Percentiles rank a stretch among this genome's conserved stretches.
Conservation (phyloP, 352 stramenopile genomes). For the Blastocystis sp. region DNA sequence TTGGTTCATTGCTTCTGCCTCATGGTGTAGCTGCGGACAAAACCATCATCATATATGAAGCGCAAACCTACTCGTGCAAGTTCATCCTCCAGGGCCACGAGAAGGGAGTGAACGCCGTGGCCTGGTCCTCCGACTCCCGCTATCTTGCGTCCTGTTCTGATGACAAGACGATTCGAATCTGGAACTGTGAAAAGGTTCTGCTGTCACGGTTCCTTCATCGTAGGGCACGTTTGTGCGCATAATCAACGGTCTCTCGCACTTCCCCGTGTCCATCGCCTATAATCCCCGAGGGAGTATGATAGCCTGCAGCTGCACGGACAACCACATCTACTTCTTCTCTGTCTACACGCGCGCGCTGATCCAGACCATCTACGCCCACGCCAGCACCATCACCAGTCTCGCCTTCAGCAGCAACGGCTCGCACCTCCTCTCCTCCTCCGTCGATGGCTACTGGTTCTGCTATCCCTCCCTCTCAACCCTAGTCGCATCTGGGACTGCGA, state of each 20-base stretch:
- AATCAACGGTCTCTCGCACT: constrained; percentile 22
- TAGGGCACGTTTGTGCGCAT: constrained; percentile 49
- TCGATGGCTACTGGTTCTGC: constrained; percentile 43
- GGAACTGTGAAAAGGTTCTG: constrained; percentile 35
- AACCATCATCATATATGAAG: constrained; percentile 23
- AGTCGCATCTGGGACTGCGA: constrained; percentile 67
- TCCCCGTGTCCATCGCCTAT: constrained; percentile 26
- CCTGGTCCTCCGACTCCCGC: constrained; percentile 30
- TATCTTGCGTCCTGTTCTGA: constrained; percentile 68
- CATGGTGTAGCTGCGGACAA: constrained; percentile 38
- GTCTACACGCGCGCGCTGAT: constrained; percentile 43
- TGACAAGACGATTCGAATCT: constrained; percentile 67
- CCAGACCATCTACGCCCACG: constrained; percentile 53
- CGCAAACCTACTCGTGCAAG: constrained; percentile 25
- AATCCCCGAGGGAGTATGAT: constrained; percentile 58
- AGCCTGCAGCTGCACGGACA: constrained; percentile 43
- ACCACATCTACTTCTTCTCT: constrained; percentile 66
- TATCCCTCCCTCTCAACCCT: not conserved
- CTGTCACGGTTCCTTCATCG: not conserved
- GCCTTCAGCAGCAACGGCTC: constrained; percentile 37
- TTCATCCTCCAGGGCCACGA: constrained; percentile 66
- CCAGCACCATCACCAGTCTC: constrained; percentile 52
- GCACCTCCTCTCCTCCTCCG: constrained; percentile 11
- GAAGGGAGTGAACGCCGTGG: constrained; percentile 55
- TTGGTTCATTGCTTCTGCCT: not conserved